A percentile compares a stretch with the other conserved stretches of the same genome.
phyloP scores from a whole-genome alignment of 2,329 filamentous ascomycete species.

The Corynespora cassiicola region DNA sequence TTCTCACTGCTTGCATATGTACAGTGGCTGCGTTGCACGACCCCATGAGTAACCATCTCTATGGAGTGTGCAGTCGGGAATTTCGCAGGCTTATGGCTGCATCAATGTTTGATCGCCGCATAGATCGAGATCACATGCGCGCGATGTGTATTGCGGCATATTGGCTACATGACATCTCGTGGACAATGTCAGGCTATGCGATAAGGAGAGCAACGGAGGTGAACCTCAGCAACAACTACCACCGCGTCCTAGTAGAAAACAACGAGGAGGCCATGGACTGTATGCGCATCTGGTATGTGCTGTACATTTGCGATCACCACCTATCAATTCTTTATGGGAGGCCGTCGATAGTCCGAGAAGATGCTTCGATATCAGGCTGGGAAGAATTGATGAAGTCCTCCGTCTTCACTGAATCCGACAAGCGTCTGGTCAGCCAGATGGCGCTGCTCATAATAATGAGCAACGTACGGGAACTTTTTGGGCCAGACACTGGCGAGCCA shows the following conservation, averaged over 20 bases:
- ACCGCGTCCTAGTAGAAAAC: constrained; percentile 46
- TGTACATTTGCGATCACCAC: constrained; percentile 70
- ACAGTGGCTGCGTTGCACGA: constrained; percentile 66
- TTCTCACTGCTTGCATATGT: constrained; percentile 63
- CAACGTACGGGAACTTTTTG: constrained; percentile 62
- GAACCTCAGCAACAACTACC: constrained; percentile 54
- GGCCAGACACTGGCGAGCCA: constrained; percentile 60
- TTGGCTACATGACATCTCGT: constrained; percentile 68
- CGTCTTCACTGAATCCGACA: constrained; percentile 61
- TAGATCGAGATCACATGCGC: constrained; percentile 64
- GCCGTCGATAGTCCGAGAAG: constrained; percentile 65
- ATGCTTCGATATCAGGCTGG: constrained; percentile 63
- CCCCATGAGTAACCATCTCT: constrained; percentile 58
- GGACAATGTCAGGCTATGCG: constrained; percentile 65
- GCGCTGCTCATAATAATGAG: constrained; percentile 65
- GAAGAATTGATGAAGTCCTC: constrained; percentile 62
- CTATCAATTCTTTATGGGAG: constrained; percentile 68
- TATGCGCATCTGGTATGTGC: constrained; percentile 64
- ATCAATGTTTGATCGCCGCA: constrained; percentile 64
- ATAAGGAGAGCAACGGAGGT: constrained; percentile 58
- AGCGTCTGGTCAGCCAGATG: constrained; percentile 64
- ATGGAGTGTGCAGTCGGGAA: constrained; percentile 63
- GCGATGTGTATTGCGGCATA: constrained; percentile 67
- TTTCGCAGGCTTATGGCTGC: constrained; percentile 63
- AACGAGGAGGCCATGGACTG: constrained; percentile 58